Conservation (phyloP, 441 rosid genomes). For the Isatis lusitanica region DNA sequence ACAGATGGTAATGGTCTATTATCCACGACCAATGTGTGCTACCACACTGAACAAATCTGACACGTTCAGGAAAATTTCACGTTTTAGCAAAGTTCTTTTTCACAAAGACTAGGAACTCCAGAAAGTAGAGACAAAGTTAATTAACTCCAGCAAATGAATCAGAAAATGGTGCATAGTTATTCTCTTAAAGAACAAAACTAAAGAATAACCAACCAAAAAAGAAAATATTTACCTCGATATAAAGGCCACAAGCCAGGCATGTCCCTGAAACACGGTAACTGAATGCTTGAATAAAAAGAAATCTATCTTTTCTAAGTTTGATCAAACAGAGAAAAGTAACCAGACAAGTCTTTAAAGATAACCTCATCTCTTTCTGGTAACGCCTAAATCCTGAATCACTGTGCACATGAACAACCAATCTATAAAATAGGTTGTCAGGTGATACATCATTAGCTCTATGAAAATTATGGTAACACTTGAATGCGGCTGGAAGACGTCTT, state of each 20-base stretch:
- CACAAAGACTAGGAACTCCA: conserved; percentile 4
- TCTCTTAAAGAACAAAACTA: not conserved
- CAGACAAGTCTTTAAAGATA: conserved; percentile 16
- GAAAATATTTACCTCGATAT: conserved; percentile 74
- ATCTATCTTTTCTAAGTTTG: conserved; percentile 1
- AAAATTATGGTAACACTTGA: conserved; percentile 89
- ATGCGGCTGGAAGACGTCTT: conserved; percentile 73
- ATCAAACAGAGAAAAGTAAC: conserved; percentile 23
- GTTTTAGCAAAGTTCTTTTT: not conserved
- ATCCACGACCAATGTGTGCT: not conserved
- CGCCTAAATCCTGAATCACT: conserved; percentile 85
- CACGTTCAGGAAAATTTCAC: not conserved
- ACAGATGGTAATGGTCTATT: conserved; percentile 10
- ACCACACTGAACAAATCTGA: conserved; percentile 11
- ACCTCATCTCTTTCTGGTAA: conserved; percentile 93
- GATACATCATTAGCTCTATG: conserved; percentile 66
- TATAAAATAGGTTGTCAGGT: conserved; percentile 75
- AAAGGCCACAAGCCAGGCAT: conserved; percentile 90
- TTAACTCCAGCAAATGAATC: not conserved
- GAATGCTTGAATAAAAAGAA: conserved; percentile 12
- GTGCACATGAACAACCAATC: conserved; percentile 90
- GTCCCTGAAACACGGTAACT: conserved; percentile 50
- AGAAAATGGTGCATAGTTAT: conserved; percentile 21
- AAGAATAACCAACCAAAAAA: not conserved
- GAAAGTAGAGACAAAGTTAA: conserved; percentile 4